Evolutionary conservation across 805 yeast species (phyloP).

Genomic region (Phaffomyces antillensis): DNA sequence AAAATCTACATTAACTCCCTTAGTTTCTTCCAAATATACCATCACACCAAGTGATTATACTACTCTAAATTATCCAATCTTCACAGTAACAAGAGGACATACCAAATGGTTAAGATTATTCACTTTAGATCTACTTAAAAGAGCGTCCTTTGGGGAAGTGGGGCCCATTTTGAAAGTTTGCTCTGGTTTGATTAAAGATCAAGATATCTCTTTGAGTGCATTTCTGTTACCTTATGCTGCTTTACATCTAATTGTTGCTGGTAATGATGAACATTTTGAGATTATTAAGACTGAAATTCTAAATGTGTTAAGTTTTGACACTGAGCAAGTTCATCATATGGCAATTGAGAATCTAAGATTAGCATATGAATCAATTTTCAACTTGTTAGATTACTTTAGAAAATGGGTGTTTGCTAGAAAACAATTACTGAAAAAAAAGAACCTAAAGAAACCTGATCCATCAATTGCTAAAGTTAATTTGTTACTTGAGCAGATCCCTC

Average conservation of each 20-base stretch:
- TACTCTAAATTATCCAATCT: constrained; percentile 56
- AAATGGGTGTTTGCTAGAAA: constrained; percentile 49
- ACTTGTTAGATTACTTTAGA: constrained; percentile 73
- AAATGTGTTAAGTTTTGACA: constrained; percentile 44
- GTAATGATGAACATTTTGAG: constrained; percentile 29
- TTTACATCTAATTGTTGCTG: constrained; percentile 50
- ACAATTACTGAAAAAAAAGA: constrained; percentile 13
- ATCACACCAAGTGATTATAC: constrained; percentile 41
- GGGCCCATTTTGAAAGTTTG: constrained; percentile 53
- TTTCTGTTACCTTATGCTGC: constrained; percentile 74
- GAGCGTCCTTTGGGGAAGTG: constrained; percentile 21
- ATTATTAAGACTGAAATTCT: constrained; percentile 54
- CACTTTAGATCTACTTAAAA: constrained; percentile 56
- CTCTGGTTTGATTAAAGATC: constrained; percentile 57
- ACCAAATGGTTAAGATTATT: constrained; percentile 68
- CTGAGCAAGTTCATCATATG: constrained; percentile 40
- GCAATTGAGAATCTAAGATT: constrained; percentile 52
- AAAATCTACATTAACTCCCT: constrained; percentile 67
- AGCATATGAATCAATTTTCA: constrained; percentile 69
- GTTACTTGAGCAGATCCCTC: constrained; percentile 53
- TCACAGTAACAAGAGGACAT: constrained; percentile 45
- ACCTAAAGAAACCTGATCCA: constrained; percentile 23
- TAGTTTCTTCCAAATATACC: constrained; percentile 62
- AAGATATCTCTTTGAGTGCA: constrained; percentile 61
- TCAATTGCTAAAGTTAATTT: constrained; percentile 32